Percentiles rank a stretch among this genome's conserved stretches.
These are phyloP conservation scores for Tylopilus intermedius DNA, from an alignment of 768 basidiomycete genomes.

Conservation along the genomic window DNA sequence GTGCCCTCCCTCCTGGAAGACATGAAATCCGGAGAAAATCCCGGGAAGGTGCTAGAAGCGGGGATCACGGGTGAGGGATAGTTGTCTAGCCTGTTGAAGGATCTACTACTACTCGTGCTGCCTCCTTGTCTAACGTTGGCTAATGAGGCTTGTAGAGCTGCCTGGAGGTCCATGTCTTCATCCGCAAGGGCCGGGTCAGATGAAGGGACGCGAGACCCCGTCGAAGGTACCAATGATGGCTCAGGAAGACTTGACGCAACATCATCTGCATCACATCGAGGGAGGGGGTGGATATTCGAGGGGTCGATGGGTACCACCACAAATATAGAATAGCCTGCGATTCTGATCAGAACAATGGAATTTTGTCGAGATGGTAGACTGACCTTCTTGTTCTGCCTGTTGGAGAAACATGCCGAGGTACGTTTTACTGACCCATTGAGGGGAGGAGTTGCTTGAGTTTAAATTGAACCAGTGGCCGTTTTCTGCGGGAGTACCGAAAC, in stretches of 20 bases:
- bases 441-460: constrained; percentile 64
- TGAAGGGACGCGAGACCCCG: constrained; percentile 7
- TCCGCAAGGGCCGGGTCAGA: constrained; percentile 52
- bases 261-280: constrained; percentile 67
- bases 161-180: constrained; percentile 85
- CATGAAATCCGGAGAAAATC: constrained; percentile 13
- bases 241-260: constrained; percentile 49
- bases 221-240: constrained; percentile 34
- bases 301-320: constrained; percentile 62
- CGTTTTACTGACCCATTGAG: constrained; percentile 79
- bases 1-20: constrained; percentile 15
- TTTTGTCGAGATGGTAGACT: constrained; percentile 9
- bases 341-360: constrained; percentile 5
- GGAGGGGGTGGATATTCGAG: constrained; percentile 44
- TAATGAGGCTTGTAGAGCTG: constrained; percentile 79
- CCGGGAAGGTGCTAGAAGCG: constrained; percentile 26
- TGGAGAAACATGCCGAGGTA: constrained; percentile 84
- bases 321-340: constrained; percentile 77
- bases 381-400: constrained; percentile 83
- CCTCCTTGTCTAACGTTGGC: constrained; percentile 22
- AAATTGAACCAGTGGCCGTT: constrained; percentile 85
- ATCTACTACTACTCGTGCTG: constrained; percentile 2
- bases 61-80: constrained; percentile 24
- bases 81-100: constrained; percentile 9
- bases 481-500: constrained; percentile 56